Evolutionary conservation across 2,329 filamentous ascomycete genomes (phyloP).

Genomic region (Venturia pyrina): DNA sequence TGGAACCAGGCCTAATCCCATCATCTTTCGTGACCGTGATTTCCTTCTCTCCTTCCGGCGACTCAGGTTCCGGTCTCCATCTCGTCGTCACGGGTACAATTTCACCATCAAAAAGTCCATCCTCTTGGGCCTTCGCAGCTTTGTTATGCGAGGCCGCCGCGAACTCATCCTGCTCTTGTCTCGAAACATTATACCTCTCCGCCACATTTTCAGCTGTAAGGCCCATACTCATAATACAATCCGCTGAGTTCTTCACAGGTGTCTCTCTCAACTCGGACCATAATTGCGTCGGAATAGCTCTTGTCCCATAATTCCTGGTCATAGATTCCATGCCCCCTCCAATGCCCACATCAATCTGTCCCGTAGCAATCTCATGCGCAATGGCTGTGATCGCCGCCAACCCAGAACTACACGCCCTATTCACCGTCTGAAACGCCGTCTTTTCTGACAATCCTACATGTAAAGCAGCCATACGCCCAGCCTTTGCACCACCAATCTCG

Average conservation of each 20-base stretch:
- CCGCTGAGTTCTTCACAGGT: slow-evolving; percentile 56
- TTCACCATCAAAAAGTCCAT: slow-evolving; percentile 64
- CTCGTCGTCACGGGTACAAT: slow-evolving; percentile 70
- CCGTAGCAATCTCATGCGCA: slow-evolving; percentile 64
- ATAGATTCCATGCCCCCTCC: slow-evolving; percentile 94
- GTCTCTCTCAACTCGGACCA: slow-evolving; percentile 65
- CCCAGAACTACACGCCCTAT: slow-evolving; percentile 73
- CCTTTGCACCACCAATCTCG: slow-evolving; percentile 83
- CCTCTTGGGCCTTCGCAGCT: slow-evolving; percentile 58
- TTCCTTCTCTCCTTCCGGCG: slow-evolving; percentile 37
- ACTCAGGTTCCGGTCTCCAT: slow-evolving; percentile 53
- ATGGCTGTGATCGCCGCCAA: slow-evolving; percentile 68
- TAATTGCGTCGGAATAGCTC: slow-evolving; percentile 73
- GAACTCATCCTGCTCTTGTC: slow-evolving; percentile 74
- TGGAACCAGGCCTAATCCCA: slow-evolving; percentile 62
- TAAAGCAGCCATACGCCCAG: slow-evolving; percentile 81
- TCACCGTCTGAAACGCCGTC: slow-evolving; percentile 75
- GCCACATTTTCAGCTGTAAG: slow-evolving; percentile 86
- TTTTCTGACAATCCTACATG: slow-evolving; percentile 66
- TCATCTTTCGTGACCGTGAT: slow-evolving; percentile 71
- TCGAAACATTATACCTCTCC: slow-evolving; percentile 58
- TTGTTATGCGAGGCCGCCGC: slow-evolving; percentile 65
- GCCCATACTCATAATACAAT: slow-evolving; percentile 94
- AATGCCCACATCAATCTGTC: slow-evolving; percentile 63
- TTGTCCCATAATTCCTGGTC: slow-evolving; percentile 78